Evolutionary conservation across 192 early-diverging fungal species (phyloP).

Genomic region (Gamsiella multidivaricata): DNA sequence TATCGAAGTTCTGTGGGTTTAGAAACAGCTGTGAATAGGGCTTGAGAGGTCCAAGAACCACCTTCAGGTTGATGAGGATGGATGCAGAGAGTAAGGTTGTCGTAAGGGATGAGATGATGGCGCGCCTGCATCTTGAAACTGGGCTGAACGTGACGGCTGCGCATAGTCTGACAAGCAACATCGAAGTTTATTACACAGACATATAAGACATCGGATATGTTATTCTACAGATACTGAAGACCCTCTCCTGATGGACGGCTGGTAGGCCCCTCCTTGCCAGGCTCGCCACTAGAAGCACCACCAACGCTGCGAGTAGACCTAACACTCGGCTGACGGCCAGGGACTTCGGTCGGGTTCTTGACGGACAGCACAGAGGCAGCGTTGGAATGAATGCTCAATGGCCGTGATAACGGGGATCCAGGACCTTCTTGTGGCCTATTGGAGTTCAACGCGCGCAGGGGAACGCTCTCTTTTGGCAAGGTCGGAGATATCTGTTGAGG

Average conservation of each 20-base stretch:
- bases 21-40: too few relatives aligned
- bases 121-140: background rate
- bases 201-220: too few relatives aligned
- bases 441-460: background rate
- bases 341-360: background rate
- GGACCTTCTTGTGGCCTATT: background rate
- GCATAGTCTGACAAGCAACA: too few relatives aligned
- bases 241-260: too few relatives aligned
- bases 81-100: too few relatives aligned
- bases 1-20: too few relatives aligned
- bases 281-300: too few relatives aligned
- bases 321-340: background rate
- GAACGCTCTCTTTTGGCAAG: background rate
- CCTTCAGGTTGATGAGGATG: too few relatives aligned
- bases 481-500: background rate
- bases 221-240: conserved; percentile 13
- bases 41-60: too few relatives aligned
- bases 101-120: background rate
- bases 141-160: too few relatives aligned
- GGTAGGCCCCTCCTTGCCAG: too few relatives aligned
- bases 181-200: too few relatives aligned
- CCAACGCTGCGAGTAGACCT: background rate
- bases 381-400: conserved; percentile 10
- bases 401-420: background rate
- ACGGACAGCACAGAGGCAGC: background rate